phyloP scores from a whole-genome alignment of 306 rosid species.

The Alnus rubra region DNA sequence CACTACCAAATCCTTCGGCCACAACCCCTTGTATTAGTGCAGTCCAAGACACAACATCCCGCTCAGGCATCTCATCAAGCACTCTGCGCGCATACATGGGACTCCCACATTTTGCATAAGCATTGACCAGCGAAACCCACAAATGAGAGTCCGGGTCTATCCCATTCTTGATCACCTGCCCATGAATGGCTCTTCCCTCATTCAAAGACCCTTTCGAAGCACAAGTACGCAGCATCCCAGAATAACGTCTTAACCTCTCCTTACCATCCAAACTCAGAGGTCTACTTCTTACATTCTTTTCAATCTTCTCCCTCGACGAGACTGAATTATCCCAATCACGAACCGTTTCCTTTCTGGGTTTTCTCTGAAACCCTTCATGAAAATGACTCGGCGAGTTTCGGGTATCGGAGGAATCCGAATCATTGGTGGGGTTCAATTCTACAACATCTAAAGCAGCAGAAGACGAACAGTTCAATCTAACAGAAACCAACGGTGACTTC shows the following conservation, averaged over 20 bases:
- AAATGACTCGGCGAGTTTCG: neutral
- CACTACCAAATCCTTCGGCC: slow-evolving; percentile 27
- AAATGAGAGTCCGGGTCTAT: slow-evolving; percentile 33
- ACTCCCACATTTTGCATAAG: slow-evolving; percentile 30
- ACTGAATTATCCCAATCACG: neutral
- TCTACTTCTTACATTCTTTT: slow-evolving; percentile 5
- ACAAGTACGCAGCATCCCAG: slow-evolving; percentile 35
- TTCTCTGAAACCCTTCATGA: slow-evolving; percentile 5
- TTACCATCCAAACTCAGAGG: slow-evolving; percentile 13
- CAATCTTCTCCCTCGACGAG: neutral
- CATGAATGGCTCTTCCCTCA: slow-evolving; percentile 39
- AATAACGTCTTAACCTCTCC: slow-evolving; percentile 30
- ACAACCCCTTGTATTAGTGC: slow-evolving; percentile 37
- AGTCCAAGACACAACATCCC: slow-evolving; percentile 44
- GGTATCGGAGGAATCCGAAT: slow-evolving; percentile 2
- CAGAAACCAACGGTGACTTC: neutral
- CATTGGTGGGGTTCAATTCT: slow-evolving; percentile 7
- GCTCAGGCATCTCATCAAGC: slow-evolving; percentile 35
- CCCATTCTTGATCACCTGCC: slow-evolving; percentile 30
- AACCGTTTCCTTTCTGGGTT: slow-evolving; percentile 1
- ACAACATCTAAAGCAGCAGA: slow-evolving; percentile 5
- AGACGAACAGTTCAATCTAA: neutral
- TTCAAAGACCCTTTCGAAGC: slow-evolving; percentile 31
- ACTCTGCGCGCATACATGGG: slow-evolving; percentile 23
- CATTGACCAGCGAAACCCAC: slow-evolving; percentile 30